Base-by-base conservation (phyloP, 805 yeast genomes). In the Wickerhamiella kazuoi region DNA sequence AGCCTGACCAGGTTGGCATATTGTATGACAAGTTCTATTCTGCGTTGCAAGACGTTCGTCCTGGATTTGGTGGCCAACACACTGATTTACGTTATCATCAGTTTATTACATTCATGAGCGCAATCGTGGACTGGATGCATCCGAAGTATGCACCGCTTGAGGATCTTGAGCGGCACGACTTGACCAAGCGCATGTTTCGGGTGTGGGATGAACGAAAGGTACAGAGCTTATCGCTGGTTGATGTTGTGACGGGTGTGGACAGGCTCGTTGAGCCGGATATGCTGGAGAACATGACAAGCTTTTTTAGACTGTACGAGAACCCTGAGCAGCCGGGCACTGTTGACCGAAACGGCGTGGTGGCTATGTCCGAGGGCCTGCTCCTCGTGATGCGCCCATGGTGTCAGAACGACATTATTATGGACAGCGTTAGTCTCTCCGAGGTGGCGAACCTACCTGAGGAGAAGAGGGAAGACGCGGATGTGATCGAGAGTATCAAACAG, bases 371-470 rank as follows among this genome's bases (percentile, higher is more conserved):
- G 53, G 97, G 87, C 35, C 59, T 87, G 30, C 61, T 87, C 11
- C 78, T 72, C 49, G 66, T 90, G 28, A 84, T 95, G 0, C 68
- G 77, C 31, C 94, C 94, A 2, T 79, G 90, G 77, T 75, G 83
- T 50, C 83, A 81, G 45, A 86, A 30, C 77, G 4, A 56, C 57
- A 36, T 52, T 68, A 16, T 42, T 9, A 68, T 81, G 30, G 95
- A 84, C 55, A 53, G 62, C 4, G 63, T 76, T 11, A 78, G 93
- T 0, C 68, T 72, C 37, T 61, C 60, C 40, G 50, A 3, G 36
- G 52, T 19, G 67, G 62, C 23, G 61, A 64, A 16, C 59, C 74
- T 21, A 55, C 63, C 19, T 26, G 47, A 36, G 24, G 44, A 34
- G 48, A 77, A 3, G 82, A 79, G 79, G 50, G 74, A 72, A 47